These are phyloP conservation scores for Cnidoscolus chayamansa DNA, from an alignment of 441 rosid genomes.

Conservation along the genomic window DNA sequence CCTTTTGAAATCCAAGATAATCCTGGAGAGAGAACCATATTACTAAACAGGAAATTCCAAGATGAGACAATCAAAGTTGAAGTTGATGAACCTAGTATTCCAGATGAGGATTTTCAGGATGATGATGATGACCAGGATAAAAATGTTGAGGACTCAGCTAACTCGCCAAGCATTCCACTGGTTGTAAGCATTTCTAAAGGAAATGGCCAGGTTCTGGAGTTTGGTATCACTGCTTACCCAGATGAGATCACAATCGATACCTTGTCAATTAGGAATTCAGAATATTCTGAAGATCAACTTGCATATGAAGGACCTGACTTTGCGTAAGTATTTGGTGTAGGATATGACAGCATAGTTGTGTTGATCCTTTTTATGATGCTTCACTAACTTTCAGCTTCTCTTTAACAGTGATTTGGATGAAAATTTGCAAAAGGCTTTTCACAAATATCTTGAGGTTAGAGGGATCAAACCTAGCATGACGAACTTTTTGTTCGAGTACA, in stretches of 20 bases:
- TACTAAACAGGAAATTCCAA: conserved; percentile 39
- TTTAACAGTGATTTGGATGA: conserved; percentile 66
- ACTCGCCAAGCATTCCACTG: conserved; percentile 38
- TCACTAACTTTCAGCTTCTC: neutral
- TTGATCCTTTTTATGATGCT: conserved; percentile 6
- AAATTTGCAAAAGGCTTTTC: conserved; percentile 74
- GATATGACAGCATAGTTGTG: neutral
- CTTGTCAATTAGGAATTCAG: conserved; percentile 44
- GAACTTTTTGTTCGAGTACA: conserved; percentile 53
- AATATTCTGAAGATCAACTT: conserved; percentile 40
- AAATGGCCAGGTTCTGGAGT: conserved; percentile 43
- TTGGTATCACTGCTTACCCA: conserved; percentile 51
- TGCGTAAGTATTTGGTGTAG: conserved; percentile 35
- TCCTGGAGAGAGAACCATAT: conserved; percentile 56
- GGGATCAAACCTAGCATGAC: conserved; percentile 69
- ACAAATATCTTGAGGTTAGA: conserved; percentile 64
- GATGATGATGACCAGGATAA: conserved; percentile 19
- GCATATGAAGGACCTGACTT: conserved; percentile 74
- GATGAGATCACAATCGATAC: conserved; percentile 59
- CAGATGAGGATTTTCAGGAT: conserved; percentile 14
- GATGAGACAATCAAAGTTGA: conserved; percentile 56
- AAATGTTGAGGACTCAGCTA: conserved; percentile 18
- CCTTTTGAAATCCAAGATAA: conserved; percentile 57
- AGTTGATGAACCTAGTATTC: conserved; percentile 42
- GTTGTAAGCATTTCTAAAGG: conserved; percentile 51